Base-by-base conservation (phyloP, 2,329 filamentous ascomycete species). In the Aspergillus japonicus region DNA sequence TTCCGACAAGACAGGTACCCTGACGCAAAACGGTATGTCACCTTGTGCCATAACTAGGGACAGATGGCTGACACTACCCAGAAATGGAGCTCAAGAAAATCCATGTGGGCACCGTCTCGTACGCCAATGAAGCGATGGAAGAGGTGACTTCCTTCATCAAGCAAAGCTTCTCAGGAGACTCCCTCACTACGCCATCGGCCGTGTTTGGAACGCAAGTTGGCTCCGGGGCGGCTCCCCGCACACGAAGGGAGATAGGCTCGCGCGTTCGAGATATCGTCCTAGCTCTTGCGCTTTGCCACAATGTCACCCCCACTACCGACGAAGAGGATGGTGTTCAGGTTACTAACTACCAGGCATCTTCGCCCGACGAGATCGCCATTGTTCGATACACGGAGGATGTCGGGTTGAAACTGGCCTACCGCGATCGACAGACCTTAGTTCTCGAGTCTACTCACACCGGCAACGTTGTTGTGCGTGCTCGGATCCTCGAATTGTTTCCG, bases 21-120 rank as follows among this genome's bases (percentile, higher is more conserved):
- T 99, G 61, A 99, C 95, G 0, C 92, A 98, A 68, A 99, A 99
- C 70, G 86, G 81, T 82, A 74, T 66, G 77, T 69, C 24, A 14
- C 10, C 56, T 67, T 70, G 23, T 12, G 26, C 39, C 19, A 44
- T 44, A 14, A 19, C 14, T 19, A 19, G 6, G 6, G 16, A 19
- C 14, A 44, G 39, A 16, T 19, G 2, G n/a, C 14, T 44, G 16
- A 50, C 72, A 52, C 11, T n/a, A 26, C 57, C 7, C 61, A 83
- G 92, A 96, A 71, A 97, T 97, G 93, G 94, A 97, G 71, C 89
- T 99, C 84, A 96, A 96, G 73, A 99, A 99, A 77, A 94, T 99
- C 5, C 96, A 99, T 70, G 91, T 99, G 56, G 95, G 96, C 10
- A 99, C 95, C 10, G 95, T 98, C 1, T 98, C 94, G 1, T 99